Evolutionary conservation across 2,329 filamentous ascomycete species (phyloP), one percentile per base, ranked within the genome.

Genomic region (Neonectria magnoliae): DNA sequence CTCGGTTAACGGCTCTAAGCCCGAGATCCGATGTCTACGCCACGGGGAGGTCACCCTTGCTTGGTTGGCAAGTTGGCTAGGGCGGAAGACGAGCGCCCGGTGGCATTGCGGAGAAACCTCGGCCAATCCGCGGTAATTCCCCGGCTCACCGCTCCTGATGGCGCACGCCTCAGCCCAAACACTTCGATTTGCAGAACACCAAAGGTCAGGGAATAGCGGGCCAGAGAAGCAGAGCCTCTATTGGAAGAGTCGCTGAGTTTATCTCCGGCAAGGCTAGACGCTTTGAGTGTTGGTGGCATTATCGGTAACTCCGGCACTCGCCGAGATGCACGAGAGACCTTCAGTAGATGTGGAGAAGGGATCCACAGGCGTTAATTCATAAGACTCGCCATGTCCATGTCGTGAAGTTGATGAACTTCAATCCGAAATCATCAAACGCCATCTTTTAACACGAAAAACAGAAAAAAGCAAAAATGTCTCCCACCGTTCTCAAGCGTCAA

Each of bases 401-500:
- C 22, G 2, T 25, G 20, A 14, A 27, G n/a, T 36, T 4, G n/a
- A 20, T 38, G 33, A 31, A n/a, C 44, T 44, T 38, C 22, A 44
- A 14, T 22, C 38, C n/a, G 11, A 18, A 16, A 20, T 54, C 52
- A 42, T 16, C 38, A 44, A 44, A 47, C 44, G 3, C 3, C 22
- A 27, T 16, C 6, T 4, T 47, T 48, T 2, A 42, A 29, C 8
- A 20, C 25, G n/a, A 59, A 25, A 25, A 25, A 25, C 25, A 25
- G 25, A 13, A 2, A 31, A 22, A 20, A 16, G 6, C 6, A 42
- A 59, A 38, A 29, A 73, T 73, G 71, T 11, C 70, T 42, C 44
- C 60, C 9, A 67, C 64, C 9, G 52, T 67, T n/a, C 67, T 67
- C 57, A 66, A 55, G 33, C 64, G 71, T 50, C 47, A 71, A 11